phyloP scores from a whole-genome alignment of 129 eudicot species.

The Rutidosis leptorrhynchoides region DNA sequence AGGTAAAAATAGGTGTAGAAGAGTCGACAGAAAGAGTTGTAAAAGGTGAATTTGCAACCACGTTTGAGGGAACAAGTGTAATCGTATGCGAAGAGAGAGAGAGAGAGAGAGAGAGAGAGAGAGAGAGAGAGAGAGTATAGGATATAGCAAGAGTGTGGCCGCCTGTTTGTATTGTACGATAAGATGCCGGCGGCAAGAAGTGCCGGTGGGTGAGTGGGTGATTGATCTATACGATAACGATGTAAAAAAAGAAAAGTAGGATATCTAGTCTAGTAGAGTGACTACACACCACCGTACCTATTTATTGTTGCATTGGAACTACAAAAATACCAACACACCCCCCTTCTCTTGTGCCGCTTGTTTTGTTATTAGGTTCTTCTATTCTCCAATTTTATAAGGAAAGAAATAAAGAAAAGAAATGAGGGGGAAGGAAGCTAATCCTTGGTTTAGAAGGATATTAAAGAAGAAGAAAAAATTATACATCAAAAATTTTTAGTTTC shows the following conservation, averaged over 20 bases:
- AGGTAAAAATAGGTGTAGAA: background rate
- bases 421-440: too few relatives aligned
- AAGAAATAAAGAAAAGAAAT: too few relatives aligned
- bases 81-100: background rate
- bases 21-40: background rate
- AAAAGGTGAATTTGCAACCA: too few relatives aligned
- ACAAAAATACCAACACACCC: background rate
- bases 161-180: too few relatives aligned
- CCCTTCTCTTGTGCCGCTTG: too few relatives aligned
- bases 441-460: too few relatives aligned
- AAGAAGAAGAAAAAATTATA: too few relatives aligned
- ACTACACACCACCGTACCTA: background rate
- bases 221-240: background rate
- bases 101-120: background rate
- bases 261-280: constrained; percentile 1
- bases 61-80: background rate
- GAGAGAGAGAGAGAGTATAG: too few relatives aligned
- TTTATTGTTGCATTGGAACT: background rate
- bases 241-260: background rate
- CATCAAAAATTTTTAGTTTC: too few relatives aligned
- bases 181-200: background rate
- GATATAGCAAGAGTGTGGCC: background rate
- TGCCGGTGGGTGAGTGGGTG: background rate
- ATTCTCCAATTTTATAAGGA: too few relatives aligned
- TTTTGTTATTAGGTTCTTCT: too few relatives aligned